These are phyloP conservation scores for Naganishia kalamii DNA, from an alignment of 768 basidiomycete genomes.

Conservation along the genomic window DNA sequence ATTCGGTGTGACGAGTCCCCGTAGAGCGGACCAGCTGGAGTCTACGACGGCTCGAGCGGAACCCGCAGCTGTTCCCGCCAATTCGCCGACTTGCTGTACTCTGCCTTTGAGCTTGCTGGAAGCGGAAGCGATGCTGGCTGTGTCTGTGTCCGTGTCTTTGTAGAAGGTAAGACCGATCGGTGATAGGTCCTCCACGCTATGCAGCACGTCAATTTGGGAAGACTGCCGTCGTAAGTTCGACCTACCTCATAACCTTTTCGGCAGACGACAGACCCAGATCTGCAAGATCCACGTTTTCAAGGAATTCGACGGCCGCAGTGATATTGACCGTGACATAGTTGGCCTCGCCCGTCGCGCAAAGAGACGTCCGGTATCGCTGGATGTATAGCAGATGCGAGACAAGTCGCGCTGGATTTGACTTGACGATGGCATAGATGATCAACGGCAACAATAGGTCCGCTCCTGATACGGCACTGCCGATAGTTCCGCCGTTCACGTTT, in stretches of 20 bases:
- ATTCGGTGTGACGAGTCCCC: conserved; percentile 56
- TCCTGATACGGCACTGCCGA: conserved; percentile 24
- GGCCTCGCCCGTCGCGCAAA: conserved; percentile 66
- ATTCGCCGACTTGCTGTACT: conserved; percentile 66
- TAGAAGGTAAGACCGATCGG: conserved; percentile 68
- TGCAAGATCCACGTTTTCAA: conserved; percentile 86
- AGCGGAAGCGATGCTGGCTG: conserved; percentile 52
- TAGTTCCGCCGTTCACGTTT: conserved; percentile 11
- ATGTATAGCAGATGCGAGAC: conserved; percentile 59
- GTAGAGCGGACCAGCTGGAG: conserved; percentile 77
- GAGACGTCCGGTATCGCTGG: conserved; percentile 55
- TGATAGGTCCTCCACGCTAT: conserved; percentile 68
- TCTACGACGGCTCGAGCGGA: conserved; percentile 86
- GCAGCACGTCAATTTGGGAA: conserved; percentile 1
- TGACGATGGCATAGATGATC: conserved; percentile 89
- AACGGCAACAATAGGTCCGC: conserved; percentile 88
- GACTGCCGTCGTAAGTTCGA: neutral
- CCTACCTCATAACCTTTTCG: conserved; percentile 43
- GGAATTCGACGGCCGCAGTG: conserved; percentile 89
- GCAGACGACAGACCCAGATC: conserved; percentile 54
- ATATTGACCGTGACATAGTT: conserved; percentile 90
- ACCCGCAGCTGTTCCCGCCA: conserved; percentile 65
- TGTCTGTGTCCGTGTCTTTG: conserved; percentile 51
- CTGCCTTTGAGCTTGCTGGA: conserved; percentile 60
- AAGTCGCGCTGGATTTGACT: conserved; percentile 77